Base-by-base conservation (phyloP, 306 rosid species). In the Vicia faba region DNA sequence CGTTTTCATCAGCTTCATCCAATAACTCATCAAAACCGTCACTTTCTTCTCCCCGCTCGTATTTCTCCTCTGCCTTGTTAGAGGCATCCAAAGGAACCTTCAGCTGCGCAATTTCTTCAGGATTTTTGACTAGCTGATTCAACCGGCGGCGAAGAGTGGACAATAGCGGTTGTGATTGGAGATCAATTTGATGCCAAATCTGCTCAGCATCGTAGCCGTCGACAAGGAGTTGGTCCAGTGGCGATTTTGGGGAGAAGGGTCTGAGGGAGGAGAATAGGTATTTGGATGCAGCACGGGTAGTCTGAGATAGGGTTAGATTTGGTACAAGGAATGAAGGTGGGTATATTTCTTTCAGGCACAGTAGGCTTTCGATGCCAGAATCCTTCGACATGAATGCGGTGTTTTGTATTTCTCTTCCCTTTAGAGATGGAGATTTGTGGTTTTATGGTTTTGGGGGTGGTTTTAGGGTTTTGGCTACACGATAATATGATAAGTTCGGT, bases 101-200 rank as follows among this genome's bases (percentile, higher is more conserved):
- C 31, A 86, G 78, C 83, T 20, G 74, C 18, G 40, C 61, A 54
- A 90, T 75, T 70, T 72, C 89, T 15, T 73, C 75, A 4, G 95
- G 95, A 23, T 83, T 81, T 63, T 86, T 83, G 28, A 64, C 80
- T 41, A 83, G 57, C 54, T 78, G 87, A 69, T 79, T 90, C 81
- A 90, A 25, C 11, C 84, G 88, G 63, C 99, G 89, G 48, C 85
- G 87, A 39, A 93, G 66, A 7, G 69, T 69, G 65, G 89, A 77
- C 35, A 93, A 14, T 0, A 93, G 84, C 8, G 97, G 96, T 74
- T 86, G 91, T 0, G 97, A 81, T 78, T 86, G 97, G 64, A 93
- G 79, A 50, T 93, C 99, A 25, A 88, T 86, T 78, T 93, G 99
- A 72, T 93, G 96, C 99, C 99, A 93, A 79, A 93, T 88, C 86